These are phyloP conservation scores for Medicago ruthenica DNA, from an alignment of 306 rosid species.

Conservation along the genomic window DNA sequence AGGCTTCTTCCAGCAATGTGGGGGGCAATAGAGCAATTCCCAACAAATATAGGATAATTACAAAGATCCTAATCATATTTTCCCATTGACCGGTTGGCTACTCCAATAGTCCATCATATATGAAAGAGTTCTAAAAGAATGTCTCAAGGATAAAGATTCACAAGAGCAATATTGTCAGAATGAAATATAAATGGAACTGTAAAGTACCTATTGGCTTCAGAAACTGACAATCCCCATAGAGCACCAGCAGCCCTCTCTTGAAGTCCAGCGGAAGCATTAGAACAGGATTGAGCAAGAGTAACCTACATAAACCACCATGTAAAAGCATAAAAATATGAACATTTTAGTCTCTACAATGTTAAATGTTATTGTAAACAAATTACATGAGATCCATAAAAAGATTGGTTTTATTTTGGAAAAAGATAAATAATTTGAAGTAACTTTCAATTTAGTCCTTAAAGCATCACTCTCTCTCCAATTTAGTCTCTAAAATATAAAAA, in stretches of 20 bases:
- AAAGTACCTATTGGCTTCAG: conserved; percentile 93
- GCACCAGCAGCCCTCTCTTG: conserved; percentile 99
- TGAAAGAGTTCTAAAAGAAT: conserved; percentile 11
- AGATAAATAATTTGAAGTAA: not conserved
- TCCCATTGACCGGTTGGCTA: conserved; percentile 5
- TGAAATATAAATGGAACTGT: conserved; percentile 35
- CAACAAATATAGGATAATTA: too few species aligned
- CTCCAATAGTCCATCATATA: conserved; percentile 13
- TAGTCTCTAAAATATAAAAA: not conserved
- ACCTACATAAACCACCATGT: conserved; percentile 66
- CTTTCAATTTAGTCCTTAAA: not conserved
- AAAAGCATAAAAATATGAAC: conserved; percentile 35
- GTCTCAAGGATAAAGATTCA: conserved; percentile 20
- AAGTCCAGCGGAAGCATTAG: conserved; percentile 98
- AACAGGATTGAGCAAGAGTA: conserved; percentile 95
- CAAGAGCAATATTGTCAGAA: conserved; percentile 4
- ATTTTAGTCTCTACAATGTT: not conserved
- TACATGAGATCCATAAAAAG: conserved; percentile 14
- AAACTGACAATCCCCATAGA: conserved; percentile 99
- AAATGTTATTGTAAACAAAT: conserved; percentile 1
- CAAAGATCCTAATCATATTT: too few species aligned
- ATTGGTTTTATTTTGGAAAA: not conserved
- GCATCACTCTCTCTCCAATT: not conserved
- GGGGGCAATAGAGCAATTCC: too few species aligned
- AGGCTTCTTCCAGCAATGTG: too few species aligned